These are phyloP conservation scores for Metschnikowia koreensis DNA, from an alignment of 805 yeast species.

Conservation along the genomic window DNA sequence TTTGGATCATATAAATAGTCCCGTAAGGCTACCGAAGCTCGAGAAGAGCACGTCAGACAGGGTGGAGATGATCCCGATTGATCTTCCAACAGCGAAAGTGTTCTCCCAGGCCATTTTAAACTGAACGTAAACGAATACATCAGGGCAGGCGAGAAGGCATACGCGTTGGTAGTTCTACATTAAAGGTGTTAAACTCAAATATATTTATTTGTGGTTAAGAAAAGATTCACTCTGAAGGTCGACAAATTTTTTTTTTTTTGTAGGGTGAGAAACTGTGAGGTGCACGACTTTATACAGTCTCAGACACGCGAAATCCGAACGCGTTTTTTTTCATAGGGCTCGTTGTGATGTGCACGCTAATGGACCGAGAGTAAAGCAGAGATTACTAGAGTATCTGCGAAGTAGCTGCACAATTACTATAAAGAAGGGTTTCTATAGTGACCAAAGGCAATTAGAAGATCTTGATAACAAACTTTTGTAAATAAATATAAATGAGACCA, in stretches of 20 bases:
- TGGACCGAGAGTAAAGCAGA: no score
- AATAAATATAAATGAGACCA: no score
- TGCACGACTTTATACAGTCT: constrained; percentile 1
- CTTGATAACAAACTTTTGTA: no score
- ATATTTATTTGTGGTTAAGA: constrained; percentile 3
- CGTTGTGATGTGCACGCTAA: no score
- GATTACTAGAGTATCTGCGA: no score
- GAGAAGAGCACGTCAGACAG: constrained; percentile 25
- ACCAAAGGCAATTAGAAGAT: no score
- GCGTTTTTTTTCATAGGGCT: no score
- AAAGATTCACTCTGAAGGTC: background rate
- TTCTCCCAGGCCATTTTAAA: constrained; percentile 46
- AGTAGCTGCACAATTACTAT: no score
- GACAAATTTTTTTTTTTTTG: constrained; percentile 3
- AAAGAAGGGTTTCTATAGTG: no score
- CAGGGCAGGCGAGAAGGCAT: constrained; percentile 51
- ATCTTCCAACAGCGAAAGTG: constrained; percentile 46
- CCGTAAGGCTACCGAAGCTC: constrained; percentile 18
- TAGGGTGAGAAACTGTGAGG: background rate
- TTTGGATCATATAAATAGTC: constrained; percentile 23
- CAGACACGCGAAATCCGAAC: background rate
- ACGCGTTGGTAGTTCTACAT: constrained; percentile 35
- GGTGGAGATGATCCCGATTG: constrained; percentile 46
- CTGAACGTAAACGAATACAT: constrained; percentile 49
- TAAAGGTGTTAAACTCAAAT: constrained; percentile 3